Evolutionary conservation across 192 early-diverging fungal species (phyloP), one percentile per base, ranked within the genome.

Genomic region (Coemansia sp.): DNA sequence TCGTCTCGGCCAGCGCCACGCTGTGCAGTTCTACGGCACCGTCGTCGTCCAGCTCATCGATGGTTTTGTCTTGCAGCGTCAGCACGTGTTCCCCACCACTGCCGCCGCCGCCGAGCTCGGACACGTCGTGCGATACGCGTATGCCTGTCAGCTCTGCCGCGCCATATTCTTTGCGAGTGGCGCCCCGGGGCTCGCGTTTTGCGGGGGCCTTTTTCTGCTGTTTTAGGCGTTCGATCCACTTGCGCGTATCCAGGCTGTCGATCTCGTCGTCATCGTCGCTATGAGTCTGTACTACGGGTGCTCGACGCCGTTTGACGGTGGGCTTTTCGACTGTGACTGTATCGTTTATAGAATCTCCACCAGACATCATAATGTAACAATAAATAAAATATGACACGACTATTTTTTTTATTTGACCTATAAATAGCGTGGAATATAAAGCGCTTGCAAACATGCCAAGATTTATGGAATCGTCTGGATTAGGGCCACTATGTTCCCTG

Each of bases 51-150:
- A 91, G 74, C 48, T 81, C 79, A 35, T 73, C 74, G 24, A 98
- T 92, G 0, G 78, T 85, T 14, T 84, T 78, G 72, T 98, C 97
- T 70, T 93, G 93, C 17, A 98, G 75, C 1, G 95, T 94, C 64
- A 98, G 84, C 44, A 98, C 91, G 0, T 87, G 85, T 56, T 97
- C 96, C n/a, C n/a, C n/a, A 1, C 24, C 24, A 1, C 1, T 27
- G 1, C 24, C 24, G 2, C 77, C 83, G 2, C 87, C 33, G 68
- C 59, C 24, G 40, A 24, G 44, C 13, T 45, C 39, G 5, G 29
- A 39, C 0, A 72, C 36, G 27, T 31, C 63, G 71, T 97, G 94
- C 0, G 79, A 89, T 4, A 98, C 92, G 31, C 86, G 70, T 11
- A 97, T 66, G 1, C 95, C 95, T 7, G 79, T 67, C 5, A 98